A percentile compares a stretch with the other conserved stretches of the same genome.
Evolutionary conservation across 208 protist genomes (phyloP).

Genomic region (Kentomonas sorsogonicus): DNA sequence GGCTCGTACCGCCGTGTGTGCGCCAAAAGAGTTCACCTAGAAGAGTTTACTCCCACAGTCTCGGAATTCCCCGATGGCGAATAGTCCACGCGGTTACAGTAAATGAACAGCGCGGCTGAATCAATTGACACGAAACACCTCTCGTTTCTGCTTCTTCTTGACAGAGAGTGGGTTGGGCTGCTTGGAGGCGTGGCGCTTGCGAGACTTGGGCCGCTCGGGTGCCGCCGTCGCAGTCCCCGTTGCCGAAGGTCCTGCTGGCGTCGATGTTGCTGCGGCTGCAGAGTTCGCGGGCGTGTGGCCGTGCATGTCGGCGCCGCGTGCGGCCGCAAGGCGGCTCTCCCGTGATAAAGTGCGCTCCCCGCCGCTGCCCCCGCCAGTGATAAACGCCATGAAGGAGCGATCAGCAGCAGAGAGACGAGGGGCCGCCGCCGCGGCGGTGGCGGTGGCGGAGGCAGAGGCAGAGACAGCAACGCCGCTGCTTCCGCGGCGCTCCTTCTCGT

Average conservation of each 20-base stretch:
- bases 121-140: slow-evolving; percentile 51
- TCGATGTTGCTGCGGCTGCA: too few relatives aligned
- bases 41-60: too few relatives aligned
- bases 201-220: slow-evolving; percentile 1
- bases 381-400: slow-evolving; percentile 61
- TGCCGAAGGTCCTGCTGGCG: background rate
- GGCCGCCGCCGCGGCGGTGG: slow-evolving; percentile 17
- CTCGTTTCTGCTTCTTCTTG: slow-evolving; percentile 70
- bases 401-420: slow-evolving; percentile 34
- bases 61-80: too few relatives aligned
- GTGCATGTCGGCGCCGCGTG: too few relatives aligned
- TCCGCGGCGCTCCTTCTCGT: slow-evolving; percentile 13
- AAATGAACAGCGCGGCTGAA: too few relatives aligned
- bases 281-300: too few relatives aligned
- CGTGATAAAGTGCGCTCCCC: slow-evolving; percentile 11
- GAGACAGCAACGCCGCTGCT: background rate
- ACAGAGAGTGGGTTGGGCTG: slow-evolving; percentile 75
- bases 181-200: slow-evolving; percentile 14
- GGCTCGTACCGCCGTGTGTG: too few relatives aligned
- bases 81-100: too few relatives aligned
- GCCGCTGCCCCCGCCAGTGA: slow-evolving; percentile 30
- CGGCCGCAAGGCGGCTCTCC: background rate
- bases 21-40: too few relatives aligned
- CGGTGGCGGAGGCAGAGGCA: background rate
- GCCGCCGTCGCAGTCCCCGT: background rate